Conservation (phyloP, 2,329 filamentous ascomycete species). For the Paraconiothyrium sp. region DNA sequence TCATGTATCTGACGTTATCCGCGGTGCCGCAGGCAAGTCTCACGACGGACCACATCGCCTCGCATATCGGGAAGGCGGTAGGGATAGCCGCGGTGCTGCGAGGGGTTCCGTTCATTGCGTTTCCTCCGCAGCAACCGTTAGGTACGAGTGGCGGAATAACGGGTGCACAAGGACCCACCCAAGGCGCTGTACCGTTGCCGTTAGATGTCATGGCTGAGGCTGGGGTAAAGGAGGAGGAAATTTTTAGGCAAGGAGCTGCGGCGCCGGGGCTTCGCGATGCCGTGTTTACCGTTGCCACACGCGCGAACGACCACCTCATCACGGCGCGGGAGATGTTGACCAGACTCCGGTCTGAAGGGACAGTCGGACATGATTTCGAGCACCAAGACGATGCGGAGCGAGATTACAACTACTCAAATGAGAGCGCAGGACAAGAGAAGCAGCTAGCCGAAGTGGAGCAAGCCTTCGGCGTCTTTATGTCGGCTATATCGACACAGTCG, state of each 20-base stretch:
- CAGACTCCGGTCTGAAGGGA: constrained; percentile 76
- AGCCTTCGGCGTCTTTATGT: constrained; percentile 82
- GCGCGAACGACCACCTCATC: constrained; percentile 94
- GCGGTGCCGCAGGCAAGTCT: constrained; percentile 81
- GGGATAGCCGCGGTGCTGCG: constrained; percentile 89
- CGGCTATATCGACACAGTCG: constrained; percentile 77
- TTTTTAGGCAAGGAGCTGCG: constrained; percentile 80
- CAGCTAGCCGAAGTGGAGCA: constrained; percentile 66
- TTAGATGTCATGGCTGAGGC: constrained; percentile 88
- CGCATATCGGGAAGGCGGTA: constrained; percentile 92
- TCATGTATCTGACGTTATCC: constrained; percentile 88
- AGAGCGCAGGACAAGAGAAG: constrained; percentile 43
- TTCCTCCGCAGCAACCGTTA: constrained; percentile 70
- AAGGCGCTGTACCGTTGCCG: constrained; percentile 79
- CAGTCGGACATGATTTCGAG: constrained; percentile 87
- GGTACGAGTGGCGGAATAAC: constrained; percentile 51
- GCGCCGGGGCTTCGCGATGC: constrained; percentile 87
- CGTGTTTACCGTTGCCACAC: constrained; percentile 89
- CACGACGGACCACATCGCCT: constrained; percentile 90
- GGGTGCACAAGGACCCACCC: constrained; percentile 55
- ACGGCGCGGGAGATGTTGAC: constrained; percentile 92
- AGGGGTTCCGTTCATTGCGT: constrained; percentile 87
- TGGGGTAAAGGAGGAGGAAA: constrained; percentile 85
- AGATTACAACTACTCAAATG: constrained; percentile 56
- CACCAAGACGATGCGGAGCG: constrained; percentile 80